A percentile compares a stretch with the other conserved stretches of the same genome.
phyloP scores from a whole-genome alignment of 129 eudicot genomes.

The Scalesia atractyloides region DNA sequence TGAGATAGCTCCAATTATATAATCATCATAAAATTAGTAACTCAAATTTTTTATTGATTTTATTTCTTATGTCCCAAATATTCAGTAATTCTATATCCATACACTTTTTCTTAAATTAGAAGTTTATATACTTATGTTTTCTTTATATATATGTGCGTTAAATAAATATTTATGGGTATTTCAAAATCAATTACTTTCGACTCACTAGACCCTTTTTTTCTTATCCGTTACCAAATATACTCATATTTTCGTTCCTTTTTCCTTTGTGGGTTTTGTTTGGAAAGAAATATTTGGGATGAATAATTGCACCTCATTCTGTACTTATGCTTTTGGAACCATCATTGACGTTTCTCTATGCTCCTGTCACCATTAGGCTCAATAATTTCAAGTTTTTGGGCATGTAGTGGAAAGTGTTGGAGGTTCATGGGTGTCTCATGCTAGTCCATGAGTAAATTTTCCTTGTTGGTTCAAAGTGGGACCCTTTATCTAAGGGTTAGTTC shows the following conservation, averaged over 20 bases:
- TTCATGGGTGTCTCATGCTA: constrained; percentile 63
- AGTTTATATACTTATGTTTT: no score
- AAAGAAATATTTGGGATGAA: constrained; percentile 44
- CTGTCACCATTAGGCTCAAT: constrained; percentile 47
- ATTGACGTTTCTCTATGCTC: constrained; percentile 37
- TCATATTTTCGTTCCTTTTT: background rate
- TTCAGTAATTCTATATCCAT: no score
- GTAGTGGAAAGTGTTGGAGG: constrained; percentile 47
- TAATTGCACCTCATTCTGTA: constrained; percentile 51
- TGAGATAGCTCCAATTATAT: no score
- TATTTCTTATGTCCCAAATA: no score
- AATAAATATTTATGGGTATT: background rate
- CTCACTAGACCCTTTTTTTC: background rate
- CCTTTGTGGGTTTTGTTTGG: constrained; percentile 24
- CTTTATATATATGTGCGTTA: no score
- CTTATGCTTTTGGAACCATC: constrained; percentile 76
- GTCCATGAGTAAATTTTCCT: constrained; percentile 38
- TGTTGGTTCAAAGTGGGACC: constrained; percentile 35
- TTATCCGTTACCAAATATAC: constrained; percentile 7
- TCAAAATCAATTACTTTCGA: background rate
- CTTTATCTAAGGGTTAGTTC: constrained; percentile 20
- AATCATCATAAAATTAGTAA: no score
- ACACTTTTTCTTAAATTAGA: no score
- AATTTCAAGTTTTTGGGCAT: constrained; percentile 43
- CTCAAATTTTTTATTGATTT: no score